These are phyloP conservation scores for Pholiota molesta DNA, from an alignment of 768 basidiomycete genomes.

Conservation along the genomic window DNA sequence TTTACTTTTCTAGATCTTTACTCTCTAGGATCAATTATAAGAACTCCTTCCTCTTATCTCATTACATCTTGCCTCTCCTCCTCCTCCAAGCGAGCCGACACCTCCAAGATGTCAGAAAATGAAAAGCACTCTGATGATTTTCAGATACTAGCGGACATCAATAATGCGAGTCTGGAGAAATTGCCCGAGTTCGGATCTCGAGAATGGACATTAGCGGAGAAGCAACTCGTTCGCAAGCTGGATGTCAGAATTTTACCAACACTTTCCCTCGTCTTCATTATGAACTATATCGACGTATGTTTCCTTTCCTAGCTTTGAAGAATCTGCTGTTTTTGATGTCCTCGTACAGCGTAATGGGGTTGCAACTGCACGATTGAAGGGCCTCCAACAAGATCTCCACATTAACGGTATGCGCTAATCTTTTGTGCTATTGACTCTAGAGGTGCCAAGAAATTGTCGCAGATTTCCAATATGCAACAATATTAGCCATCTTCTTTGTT, in stretches of 20 bases:
- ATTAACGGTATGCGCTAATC: constrained; percentile 37
- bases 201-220: constrained; percentile 40
- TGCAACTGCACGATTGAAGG: constrained; percentile 52
- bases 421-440: neutral
- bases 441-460: neutral
- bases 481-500: constrained; percentile 34
- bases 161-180: constrained; percentile 6
- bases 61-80: neutral
- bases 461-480: constrained; percentile 32
- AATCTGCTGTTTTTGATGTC: neutral
- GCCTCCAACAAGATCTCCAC: constrained; percentile 50
- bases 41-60: neutral
- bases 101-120: constrained; percentile 19
- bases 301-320: neutral
- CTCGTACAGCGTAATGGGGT: constrained; percentile 46
- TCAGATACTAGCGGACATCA: constrained; percentile 2
- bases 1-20: neutral
- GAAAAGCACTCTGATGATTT: constrained; percentile 13
- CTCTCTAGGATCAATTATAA: neutral
- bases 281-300: constrained; percentile 71
- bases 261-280: constrained; percentile 59
- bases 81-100: neutral
- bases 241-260: constrained; percentile 59
- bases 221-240: constrained; percentile 54
- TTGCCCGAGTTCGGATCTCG: constrained; percentile 22